A percentile compares a stretch with the other conserved stretches of the same genome.
These are phyloP conservation scores for Posidonia oceanica DNA, from an alignment of 116 monocot genomes.

Conservation along the genomic window DNA sequence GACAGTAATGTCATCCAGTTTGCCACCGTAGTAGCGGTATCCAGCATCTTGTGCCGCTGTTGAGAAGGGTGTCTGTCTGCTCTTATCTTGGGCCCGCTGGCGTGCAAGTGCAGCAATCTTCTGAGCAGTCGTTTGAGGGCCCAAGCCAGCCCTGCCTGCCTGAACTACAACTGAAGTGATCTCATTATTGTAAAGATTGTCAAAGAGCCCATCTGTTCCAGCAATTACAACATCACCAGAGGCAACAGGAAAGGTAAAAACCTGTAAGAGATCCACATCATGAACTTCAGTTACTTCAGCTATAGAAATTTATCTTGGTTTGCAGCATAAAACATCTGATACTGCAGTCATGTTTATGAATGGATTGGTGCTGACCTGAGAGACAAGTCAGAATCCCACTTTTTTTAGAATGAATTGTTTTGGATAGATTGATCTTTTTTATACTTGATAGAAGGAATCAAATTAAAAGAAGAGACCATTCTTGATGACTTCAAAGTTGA, in stretches of 20 bases:
- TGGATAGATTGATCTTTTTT: too few species aligned
- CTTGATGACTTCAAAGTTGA: too few species aligned
- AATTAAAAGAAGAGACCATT: too few species aligned
- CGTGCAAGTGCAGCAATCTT: slow-evolving; percentile 70
- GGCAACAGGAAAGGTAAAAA: slow-evolving; percentile 43
- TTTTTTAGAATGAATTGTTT: too few species aligned
- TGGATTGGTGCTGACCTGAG: too few species aligned
- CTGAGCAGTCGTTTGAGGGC: slow-evolving; percentile 49
- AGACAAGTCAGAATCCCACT: too few species aligned
- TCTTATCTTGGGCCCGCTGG: slow-evolving; percentile 51
- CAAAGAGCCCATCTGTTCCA: slow-evolving; percentile 76
- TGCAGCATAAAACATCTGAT: too few species aligned
- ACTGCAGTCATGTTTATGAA: too few species aligned
- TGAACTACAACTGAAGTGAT: slow-evolving; percentile 51
- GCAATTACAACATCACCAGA: slow-evolving; percentile 67
- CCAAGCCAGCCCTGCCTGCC: slow-evolving; percentile 39
- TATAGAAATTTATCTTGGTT: too few species aligned
- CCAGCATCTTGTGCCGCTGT: slow-evolving; percentile 75
- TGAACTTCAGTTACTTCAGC: too few species aligned
- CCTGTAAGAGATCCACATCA: slow-evolving; percentile 18
- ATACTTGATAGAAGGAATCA: too few species aligned
- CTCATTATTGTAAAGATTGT: slow-evolving; percentile 68
- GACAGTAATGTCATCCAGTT: slow-evolving; percentile 77
- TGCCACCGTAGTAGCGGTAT: slow-evolving; percentile 67
- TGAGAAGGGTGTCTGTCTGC: slow-evolving; percentile 62